These are phyloP conservation scores for Tolypocladium paradoxum DNA, from an alignment of 2,329 filamentous ascomycete genomes.

Conservation along the genomic window DNA sequence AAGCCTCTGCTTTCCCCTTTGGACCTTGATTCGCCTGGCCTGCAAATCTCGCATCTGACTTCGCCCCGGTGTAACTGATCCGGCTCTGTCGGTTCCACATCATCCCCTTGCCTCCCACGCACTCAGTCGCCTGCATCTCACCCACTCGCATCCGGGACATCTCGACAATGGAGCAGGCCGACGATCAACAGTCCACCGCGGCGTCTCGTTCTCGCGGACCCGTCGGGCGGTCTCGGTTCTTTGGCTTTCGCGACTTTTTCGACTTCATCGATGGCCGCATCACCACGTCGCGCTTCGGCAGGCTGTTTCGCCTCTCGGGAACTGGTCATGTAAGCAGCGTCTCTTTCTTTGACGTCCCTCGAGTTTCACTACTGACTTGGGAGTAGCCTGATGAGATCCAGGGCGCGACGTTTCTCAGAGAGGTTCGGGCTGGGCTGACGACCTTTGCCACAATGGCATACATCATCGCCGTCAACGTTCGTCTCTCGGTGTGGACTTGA, in stretches of 20 bases:
- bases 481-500: slow-evolving; percentile 7
- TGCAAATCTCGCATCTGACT: not conserved
- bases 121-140: not conserved
- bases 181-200: not conserved
- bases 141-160: not conserved
- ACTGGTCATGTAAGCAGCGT: slow-evolving; percentile 51
- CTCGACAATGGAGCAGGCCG: not conserved
- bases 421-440: slow-evolving; percentile 68
- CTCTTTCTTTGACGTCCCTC: too few species aligned
- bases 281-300: slow-evolving; percentile 38
- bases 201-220: not conserved
- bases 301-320: slow-evolving; percentile 55
- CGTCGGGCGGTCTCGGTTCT: slow-evolving; percentile 15
- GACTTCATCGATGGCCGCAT: slow-evolving; percentile 24
- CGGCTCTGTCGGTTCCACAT: not conserved
- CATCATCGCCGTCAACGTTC: slow-evolving; percentile 64
- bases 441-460: slow-evolving; percentile 79
- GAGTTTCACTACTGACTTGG: slow-evolving; percentile 1
- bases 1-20: not conserved
- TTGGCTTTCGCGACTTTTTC: slow-evolving; percentile 23
- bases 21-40: not conserved
- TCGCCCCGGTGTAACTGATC: not conserved
- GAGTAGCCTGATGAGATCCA: slow-evolving; percentile 54
- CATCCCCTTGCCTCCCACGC: not conserved
- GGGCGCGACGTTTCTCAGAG: slow-evolving; percentile 61